Conservation (phyloP, 768 basidiomycete species). For the Lanmaoa pseudosensibilis region DNA sequence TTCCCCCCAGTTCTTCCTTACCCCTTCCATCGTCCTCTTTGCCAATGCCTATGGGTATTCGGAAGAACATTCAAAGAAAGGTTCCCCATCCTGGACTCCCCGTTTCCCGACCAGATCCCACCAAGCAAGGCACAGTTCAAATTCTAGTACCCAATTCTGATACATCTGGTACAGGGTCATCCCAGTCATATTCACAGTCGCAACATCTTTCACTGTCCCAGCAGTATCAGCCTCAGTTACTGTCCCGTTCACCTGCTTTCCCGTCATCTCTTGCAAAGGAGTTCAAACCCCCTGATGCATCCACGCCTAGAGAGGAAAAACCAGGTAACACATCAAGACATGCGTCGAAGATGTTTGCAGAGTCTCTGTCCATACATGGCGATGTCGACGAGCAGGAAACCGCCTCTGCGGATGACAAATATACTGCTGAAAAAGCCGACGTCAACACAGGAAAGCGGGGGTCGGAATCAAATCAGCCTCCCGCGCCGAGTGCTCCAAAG, state of each 20-base stretch:
- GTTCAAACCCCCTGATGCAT: constrained; percentile 20
- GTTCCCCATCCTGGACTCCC: constrained; percentile 44
- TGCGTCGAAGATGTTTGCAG: constrained; percentile 6
- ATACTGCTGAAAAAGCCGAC: background rate
- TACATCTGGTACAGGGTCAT: constrained; percentile 42
- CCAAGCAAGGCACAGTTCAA: constrained; percentile 37
- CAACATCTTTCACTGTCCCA: constrained; percentile 31
- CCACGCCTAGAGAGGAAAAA: constrained; percentile 16
- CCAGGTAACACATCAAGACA: background rate
- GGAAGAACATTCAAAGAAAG: constrained; percentile 40
- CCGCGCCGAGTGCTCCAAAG: constrained; percentile 5
- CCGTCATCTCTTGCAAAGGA: constrained; percentile 22
- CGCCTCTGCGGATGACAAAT: background rate
- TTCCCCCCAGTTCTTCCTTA: constrained; percentile 13
- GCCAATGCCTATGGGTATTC: constrained; percentile 10
- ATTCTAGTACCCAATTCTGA: constrained; percentile 62
- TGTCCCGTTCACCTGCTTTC: constrained; percentile 11
- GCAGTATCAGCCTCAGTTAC: constrained; percentile 23
- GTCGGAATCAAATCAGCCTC: background rate
- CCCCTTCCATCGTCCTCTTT: constrained; percentile 9
- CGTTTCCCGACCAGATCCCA: constrained; percentile 32
- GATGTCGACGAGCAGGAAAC: background rate
- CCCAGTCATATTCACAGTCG: constrained; percentile 32
- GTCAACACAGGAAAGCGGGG: background rate
- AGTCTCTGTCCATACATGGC: background rate